Conservation (phyloP, 2,329 filamentous ascomycete species). For the Acrodontium crateriforme region DNA sequence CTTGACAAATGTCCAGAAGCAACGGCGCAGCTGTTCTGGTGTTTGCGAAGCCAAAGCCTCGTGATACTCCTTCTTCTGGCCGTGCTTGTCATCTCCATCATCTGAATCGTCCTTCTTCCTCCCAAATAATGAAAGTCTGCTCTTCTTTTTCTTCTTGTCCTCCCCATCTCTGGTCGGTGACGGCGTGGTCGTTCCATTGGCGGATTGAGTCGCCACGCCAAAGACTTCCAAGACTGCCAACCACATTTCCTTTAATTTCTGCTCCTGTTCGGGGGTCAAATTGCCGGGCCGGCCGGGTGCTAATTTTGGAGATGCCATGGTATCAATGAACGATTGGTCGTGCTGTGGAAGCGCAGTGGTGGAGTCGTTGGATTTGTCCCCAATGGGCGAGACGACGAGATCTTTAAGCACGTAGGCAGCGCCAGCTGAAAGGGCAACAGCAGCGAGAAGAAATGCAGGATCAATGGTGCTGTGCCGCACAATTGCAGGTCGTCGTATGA, state of each 20-base stretch:
- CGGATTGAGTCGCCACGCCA: constrained; percentile 5
- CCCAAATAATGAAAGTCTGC: constrained; percentile 56
- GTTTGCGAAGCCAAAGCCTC: constrained; percentile 63
- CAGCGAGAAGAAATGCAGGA: constrained; percentile 11
- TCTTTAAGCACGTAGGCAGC: constrained; percentile 15
- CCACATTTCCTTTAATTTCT: constrained; percentile 84
- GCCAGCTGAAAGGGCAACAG: constrained; percentile 9
- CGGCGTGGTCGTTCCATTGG: constrained; percentile 14
- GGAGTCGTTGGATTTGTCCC: too few species aligned
- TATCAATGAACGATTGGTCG: too few species aligned
- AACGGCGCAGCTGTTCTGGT: constrained; percentile 63
- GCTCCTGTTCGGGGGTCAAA: constrained; percentile 77
- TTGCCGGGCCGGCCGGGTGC: constrained; percentile 68
- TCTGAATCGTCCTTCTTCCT: constrained; percentile 41
- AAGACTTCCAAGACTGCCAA: constrained; percentile 42
- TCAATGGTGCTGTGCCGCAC: constrained; percentile 7
- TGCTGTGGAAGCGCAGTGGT: too few species aligned
- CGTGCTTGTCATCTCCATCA: constrained; percentile 66
- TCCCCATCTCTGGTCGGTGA: constrained; percentile 8
- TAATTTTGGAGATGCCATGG: constrained; percentile 9
- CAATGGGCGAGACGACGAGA: too few species aligned
- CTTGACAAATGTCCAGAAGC: constrained; percentile 91
- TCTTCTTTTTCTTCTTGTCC: constrained; percentile 58
- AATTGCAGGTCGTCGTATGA: too few species aligned
- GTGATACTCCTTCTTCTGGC: constrained; percentile 73